Evolutionary conservation across 257 asterid genomes (phyloP), one percentile per base, ranked within the genome.

Genomic region (Eustoma russellianum): DNA sequence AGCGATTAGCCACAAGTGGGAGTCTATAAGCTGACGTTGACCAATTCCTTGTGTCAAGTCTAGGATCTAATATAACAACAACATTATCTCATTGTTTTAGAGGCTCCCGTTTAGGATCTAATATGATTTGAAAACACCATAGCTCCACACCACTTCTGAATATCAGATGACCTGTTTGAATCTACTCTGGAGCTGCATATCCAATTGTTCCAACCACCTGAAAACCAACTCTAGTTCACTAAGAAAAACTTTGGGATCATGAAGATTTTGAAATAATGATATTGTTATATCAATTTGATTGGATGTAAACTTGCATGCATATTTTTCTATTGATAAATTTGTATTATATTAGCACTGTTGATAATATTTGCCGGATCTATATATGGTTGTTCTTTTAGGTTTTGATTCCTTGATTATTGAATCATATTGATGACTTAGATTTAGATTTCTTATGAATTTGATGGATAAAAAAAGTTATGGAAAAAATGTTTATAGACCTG

Each of bases 191-290:
- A 49, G 98, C 96, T 8, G 98, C 98, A 53, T 90, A 90, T 17
- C 98, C 98, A 82, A 84, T 68, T 0, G 98, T 86, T 56, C 98
- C 98, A 14, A 90, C 96, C 55, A 90, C 96, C 98, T 86, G 79
- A 62, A 5, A 41, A 28, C 15, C 47, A 46, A 9, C 14, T 17
- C 19, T 49, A 34, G 13, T 51, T 65, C 44, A 48, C 56, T 24
- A 18, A 17, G 46, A 48, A 38, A 11, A 5, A 0, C 9, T 7
- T 7, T 16, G 33, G 43, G 11, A 52, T 5, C n/a, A 61, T 17
- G 2, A 53, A 62, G 0, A 12, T 46, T 15, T 3, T n/a, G 10
- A 10, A n/a, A n/a, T n/a, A n/a, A n/a, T n/a, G n/a, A n/a, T n/a
- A n/a, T n/a, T n/a, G n/a, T n/a, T n/a, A n/a, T n/a, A n/a, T n/a